Evolutionary conservation across 768 basidiomycete species (phyloP), one percentile per base, ranked within the genome.

Genomic region (Agrocybe chaxingu): DNA sequence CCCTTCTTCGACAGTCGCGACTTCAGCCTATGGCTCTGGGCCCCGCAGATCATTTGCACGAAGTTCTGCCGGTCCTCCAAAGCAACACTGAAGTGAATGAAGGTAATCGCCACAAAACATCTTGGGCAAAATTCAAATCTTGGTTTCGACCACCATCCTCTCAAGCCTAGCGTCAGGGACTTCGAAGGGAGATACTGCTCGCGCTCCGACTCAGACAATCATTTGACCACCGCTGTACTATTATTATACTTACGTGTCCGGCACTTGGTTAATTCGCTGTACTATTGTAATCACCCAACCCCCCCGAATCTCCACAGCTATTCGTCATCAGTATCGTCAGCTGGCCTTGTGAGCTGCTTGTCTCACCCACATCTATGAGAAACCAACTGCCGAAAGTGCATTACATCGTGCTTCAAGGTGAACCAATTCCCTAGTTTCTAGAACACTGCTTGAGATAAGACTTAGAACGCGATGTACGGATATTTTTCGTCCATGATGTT

Each of bases 1-100:
- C 77, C 52, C 76, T 90, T 46, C 69, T 96, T 31, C 86, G 92
- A 39, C 85, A 92, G 66, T 85, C 91, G 44, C 86, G 90, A 50
- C 73, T 81, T 16, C 77, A 79, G 51, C 73, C 79, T 43, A 78
- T 81, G 76, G 70, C 76, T 9, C 64, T 81, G 42, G 77, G 77
- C 24, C 24, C 24, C 59, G 64, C 47, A 50, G 62, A 55, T 65
- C 49, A 47, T 46, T 53, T 53, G 48, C 57, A 54, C 45, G 48
- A 47, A 38, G 48, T 42, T 58, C 45, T 55, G 48, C 41, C 58
- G 49, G 12, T 55, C 51, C 45, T 53, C 52, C 52, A 48, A 31
- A 55, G 44, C 43, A 59, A 48, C 48, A 51, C 47, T 39, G 56
- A 50, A 37, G 54, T 36, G 35, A 42, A 47, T 12, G 48, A 58